Evolutionary conservation across 1,284 basidiomycete genomes (phyloP), one percentile per base, ranked within the genome.

Genomic region (Boletellus dicymbophilus): DNA sequence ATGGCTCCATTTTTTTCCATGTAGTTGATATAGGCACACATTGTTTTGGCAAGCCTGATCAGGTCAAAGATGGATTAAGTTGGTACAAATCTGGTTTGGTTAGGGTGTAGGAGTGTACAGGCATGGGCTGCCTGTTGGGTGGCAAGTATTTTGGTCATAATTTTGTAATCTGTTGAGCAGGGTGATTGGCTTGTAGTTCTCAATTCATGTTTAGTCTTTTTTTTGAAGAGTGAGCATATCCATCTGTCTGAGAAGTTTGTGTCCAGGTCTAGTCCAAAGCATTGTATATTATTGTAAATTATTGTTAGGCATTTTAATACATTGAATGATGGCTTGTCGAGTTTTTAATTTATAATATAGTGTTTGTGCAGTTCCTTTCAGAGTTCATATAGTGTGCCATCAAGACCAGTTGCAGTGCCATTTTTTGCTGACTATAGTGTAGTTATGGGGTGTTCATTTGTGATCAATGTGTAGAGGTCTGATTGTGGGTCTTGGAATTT

Each of bases 141-240:
- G 0, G 57, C 33, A 0, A 58, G 40, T 0, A 18, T 30, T 13
- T 57, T 59, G 0, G 44, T 58, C 23, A 59, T 36, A 0, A 49
- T 39, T 5, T 58, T 58, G 13, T 58, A 59, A 31, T 58, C 44
- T 0, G 48, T 58, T 54, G 0, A 59, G 49, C 0, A 58, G 55
- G 0, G 51, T 56, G 0, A 58, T 59, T 0, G 37, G 51, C 0
- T n/a, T 13, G 10, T 58, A 59, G 18, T 58, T 58, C 6, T 48
- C 44, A 0, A 58, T 58, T 1, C 22, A 22, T 0, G 20, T 36
- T 0, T 6, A 0, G 3, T 58, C 51, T 42, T 58, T 58, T 53
- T 58, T 26, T 51, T 58, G 8, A 51, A 58, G 0, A 58, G 7
- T 0, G 46, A 53, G 20, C 42, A 53, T 54, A 58, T 58, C 49